Evolutionary conservation across 305 asterid species (phyloP), one percentile per base, ranked within the genome.

Genomic region (Stenogyne calaminthoides): DNA sequence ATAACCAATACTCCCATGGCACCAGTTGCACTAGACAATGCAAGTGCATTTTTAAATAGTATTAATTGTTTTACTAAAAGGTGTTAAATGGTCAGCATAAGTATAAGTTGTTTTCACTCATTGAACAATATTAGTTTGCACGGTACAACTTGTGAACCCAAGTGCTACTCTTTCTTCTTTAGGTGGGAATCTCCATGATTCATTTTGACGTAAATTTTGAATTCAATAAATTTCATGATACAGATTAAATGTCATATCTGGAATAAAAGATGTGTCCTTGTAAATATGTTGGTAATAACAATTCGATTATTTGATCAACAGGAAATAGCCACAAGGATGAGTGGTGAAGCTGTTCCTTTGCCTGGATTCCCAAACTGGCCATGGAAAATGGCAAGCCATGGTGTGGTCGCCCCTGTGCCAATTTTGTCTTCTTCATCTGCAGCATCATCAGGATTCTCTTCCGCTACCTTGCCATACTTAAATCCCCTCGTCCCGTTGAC

Each of bases 391-490:
- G 86, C 78, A 61, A 70, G 84, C 80, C 85, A 83, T 20, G 82
- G 87, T 72, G 71, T 77, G 75, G 78, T 75, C 64, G 22, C 80
- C 49, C 78, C 89, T 1, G 78, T 80, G 72, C 96, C 96, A 49
- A 51, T 84, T 57, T 85, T 83, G 80, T 80, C 94, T 76, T 80
- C 93, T 73, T 81, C 69, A 6, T 39, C 96, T 77, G 97, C 97
- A 94, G 98, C 97, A 94, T 91, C 98, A 94, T 91, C 98, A 94
- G 97, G 97, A 94, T 89, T 91, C 97, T 87, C 95, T 81, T 75
- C 96, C 69, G 44, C 78, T 36, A 78, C 86, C 22, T 60, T 85
- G 63, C 77, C 80, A 6, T 78, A 66, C 77, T 70, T 87, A 32
- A 76, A 68, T 78, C 40, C 87, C 14, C 78, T 83, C 72, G 66